Evolutionary conservation across 2,329 filamentous ascomycete species (phyloP).

Genomic region (Teratosphaeria viscida): DNA sequence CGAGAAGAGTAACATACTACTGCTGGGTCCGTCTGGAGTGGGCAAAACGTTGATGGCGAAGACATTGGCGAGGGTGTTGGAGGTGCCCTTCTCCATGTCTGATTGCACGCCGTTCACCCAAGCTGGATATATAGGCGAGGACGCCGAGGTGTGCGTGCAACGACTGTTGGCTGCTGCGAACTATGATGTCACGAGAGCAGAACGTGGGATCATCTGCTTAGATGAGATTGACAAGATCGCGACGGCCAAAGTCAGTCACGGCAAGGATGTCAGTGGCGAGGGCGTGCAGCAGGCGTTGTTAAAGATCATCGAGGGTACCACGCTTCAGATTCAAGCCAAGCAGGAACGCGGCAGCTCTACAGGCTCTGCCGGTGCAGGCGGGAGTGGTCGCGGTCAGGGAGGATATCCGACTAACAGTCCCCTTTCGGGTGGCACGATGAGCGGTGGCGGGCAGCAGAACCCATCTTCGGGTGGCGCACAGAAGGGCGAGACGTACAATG

Average conservation of each 20-base stretch:
- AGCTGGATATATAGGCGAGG: slow-evolving; percentile 93
- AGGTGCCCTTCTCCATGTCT: slow-evolving; percentile 88
- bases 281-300: slow-evolving; percentile 92
- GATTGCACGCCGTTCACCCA: slow-evolving; percentile 95
- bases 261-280: slow-evolving; percentile 89
- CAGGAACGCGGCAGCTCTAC: slow-evolving; percentile 46
- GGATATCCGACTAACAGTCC: slow-evolving; percentile 27
- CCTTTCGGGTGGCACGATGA: slow-evolving; percentile 24
- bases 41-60: slow-evolving; percentile 95
- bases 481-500: slow-evolving; percentile 54
- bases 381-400: slow-evolving; percentile 7
- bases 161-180: slow-evolving; percentile 80
- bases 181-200: slow-evolving; percentile 73
- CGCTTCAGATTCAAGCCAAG: slow-evolving; percentile 83
- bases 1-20: slow-evolving; percentile 88
- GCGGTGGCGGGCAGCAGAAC: slow-evolving; percentile 2
- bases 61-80: slow-evolving; percentile 83
- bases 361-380: slow-evolving; percentile 7
- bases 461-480: slow-evolving; percentile 12
- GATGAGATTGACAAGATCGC: slow-evolving; percentile 98
- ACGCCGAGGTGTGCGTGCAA: slow-evolving; percentile 93
- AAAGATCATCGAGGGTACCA: slow-evolving; percentile 94
- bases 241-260: slow-evolving; percentile 73
- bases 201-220: slow-evolving; percentile 87
- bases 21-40: slow-evolving; percentile 86